Evolutionary conservation across 2,329 filamentous ascomycete genomes (phyloP), one percentile per base, ranked within the genome.

Genomic region (Raffaelea deltoideospora): DNA sequence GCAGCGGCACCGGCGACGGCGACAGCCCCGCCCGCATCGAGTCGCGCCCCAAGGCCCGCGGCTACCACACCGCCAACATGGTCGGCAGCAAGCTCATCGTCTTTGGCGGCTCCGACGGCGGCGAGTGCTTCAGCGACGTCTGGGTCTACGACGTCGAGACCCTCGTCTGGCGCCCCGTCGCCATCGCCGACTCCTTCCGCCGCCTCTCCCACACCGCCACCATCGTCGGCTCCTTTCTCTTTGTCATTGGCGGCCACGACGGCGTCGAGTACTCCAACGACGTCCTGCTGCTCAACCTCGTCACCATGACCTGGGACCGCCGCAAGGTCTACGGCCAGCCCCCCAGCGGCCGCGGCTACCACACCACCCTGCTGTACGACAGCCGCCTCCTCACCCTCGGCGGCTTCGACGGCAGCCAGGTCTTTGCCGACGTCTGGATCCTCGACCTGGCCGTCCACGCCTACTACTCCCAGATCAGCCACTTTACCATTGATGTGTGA

Each of bases 41-140:
- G 38, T 10, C 22, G 14, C 63, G 64, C 33, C 76, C 76, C 17
- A 76, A 74, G 50, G 72, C 76, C 17, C 61, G 76, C 34, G 76
- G 76, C 35, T 81, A 81, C 50, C 76, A 81, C 53, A 80, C 76
- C 5, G 76, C 76, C 44, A 81, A 80, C 51, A 79, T 81, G 67
- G 75, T 80, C 31, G 76, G 75, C 44, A 69, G 67, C 54, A 81
- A 81, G 57, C 67, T 81, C 42, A 79, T 81, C 52, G 74, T 81
- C 47, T 80, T 71, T 51, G 76, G 76, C 28, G 76, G 76, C 24
- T 78, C 72, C 3, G 76, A 81, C 51, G 76, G 76, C 44, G 73
- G 72, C 35, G 75, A 80, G 54, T 81, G 76, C 55, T 81, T 81
- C 56, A 69, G 76, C 50, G 76, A 81, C 48, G 76, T 81, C 29